Evolutionary conservation across 257 asterid genomes (phyloP), one percentile per base, ranked within the genome.

Genomic region (Ilex asprella): DNA sequence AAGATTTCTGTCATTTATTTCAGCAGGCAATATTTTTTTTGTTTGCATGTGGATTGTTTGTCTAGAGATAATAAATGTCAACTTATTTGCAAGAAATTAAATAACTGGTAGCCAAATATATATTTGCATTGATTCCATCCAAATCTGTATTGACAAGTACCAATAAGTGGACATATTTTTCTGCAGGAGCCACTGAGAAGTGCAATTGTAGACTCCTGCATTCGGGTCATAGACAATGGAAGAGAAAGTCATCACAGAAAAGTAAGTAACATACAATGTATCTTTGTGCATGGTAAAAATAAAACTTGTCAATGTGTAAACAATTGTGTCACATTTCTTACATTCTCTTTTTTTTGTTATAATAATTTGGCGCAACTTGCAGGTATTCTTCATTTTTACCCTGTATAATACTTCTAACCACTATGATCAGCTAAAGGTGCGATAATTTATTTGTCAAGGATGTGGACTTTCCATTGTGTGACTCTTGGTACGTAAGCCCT

Each of bases 131-230:
- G 14, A 11, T 49, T 49, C 16, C 3, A 3, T 49, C 5, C 16
- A 49, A 49, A 35, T 8, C 41, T 35, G 7, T 3, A 35, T 35
- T 44, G 51, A 27, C 62, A 66, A 43, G 29, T 29, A 30, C 35
- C 29, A 10, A 51, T 29, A 32, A 61, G 62, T 61, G 41, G 51
- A 29, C 5, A 52, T 49, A 53, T 66, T 67, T 43, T 41, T 50
- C 55, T 77, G 3, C 78, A 91, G 97, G 94, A 85, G 72, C 94
- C 97, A 30, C 49, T 75, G 55, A 80, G 96, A 74, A 82, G 91
- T 65, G 93, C 96, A 55, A 86, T 92, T 68, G 82, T 92, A 63
- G 99, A 89, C 85, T 86, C 97, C 21, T 86, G 97, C 84, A 83
- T 85, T 58, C 88, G 91, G 60, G 91, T 89, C n/a, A 82, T 75